Evolutionary conservation across 1,139 yeast species (phyloP).

Genomic region (Waltiozyma sp.): DNA sequence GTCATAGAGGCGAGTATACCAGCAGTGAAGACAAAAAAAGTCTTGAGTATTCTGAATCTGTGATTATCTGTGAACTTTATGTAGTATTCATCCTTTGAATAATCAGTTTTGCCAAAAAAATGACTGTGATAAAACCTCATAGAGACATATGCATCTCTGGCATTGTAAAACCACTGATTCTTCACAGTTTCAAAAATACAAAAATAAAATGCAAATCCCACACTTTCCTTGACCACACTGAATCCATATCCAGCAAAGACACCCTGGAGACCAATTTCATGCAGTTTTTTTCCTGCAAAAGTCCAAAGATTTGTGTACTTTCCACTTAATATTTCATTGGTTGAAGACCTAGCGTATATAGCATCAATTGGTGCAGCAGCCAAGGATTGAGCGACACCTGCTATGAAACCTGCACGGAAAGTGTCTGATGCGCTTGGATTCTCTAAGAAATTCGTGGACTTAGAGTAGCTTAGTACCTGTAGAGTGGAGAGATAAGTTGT

Average conservation of each 20-base stretch:
- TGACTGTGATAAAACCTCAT: constrained; percentile 14
- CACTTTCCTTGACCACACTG: constrained; percentile 66
- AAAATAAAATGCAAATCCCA: constrained; percentile 83
- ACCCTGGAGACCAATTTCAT: constrained; percentile 69
- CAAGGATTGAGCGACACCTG: constrained; percentile 80
- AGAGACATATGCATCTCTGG: constrained; percentile 19
- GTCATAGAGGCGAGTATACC: constrained; percentile 84
- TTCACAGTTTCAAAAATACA: constrained; percentile 78
- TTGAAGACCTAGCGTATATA: constrained; percentile 68
- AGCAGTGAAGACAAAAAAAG: constrained; percentile 69
- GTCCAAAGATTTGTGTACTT: constrained; percentile 65
- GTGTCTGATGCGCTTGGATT: constrained; percentile 39
- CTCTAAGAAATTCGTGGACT: constrained; percentile 14
- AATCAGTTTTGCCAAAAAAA: constrained; percentile 6
- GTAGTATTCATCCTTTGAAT: constrained; percentile 6
- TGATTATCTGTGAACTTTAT: constrained; percentile 10
- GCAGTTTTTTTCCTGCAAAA: constrained; percentile 58
- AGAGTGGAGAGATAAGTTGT: constrained; percentile 61
- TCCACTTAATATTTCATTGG: constrained; percentile 61
- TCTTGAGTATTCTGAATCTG: constrained; percentile 38
- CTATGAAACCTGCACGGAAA: constrained; percentile 71
- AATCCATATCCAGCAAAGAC: constrained; percentile 84
- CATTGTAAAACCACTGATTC: constrained; percentile 45
- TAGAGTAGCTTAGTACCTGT: constrained; percentile 22
- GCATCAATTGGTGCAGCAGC: constrained; percentile 96